A percentile compares a stretch with the other conserved stretches of the same genome.
Evolutionary conservation across 2,329 filamentous ascomycete genomes (phyloP).

Genomic region (Fusarium domesticum): DNA sequence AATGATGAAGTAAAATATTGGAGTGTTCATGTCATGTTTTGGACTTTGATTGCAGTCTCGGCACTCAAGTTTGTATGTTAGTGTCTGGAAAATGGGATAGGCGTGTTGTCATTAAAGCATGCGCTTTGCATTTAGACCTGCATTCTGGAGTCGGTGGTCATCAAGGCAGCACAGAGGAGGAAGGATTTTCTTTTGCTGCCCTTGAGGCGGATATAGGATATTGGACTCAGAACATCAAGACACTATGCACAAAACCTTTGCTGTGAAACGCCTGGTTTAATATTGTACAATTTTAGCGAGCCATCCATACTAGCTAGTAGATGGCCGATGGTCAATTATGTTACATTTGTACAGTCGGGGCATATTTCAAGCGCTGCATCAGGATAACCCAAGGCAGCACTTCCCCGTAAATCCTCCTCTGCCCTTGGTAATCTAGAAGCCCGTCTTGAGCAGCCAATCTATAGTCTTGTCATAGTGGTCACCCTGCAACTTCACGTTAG

Average conservation of each 20-base stretch:
- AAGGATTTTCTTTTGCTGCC: conserved; percentile 18
- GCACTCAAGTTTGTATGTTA: conserved; percentile 30
- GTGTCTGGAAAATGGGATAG: conserved; percentile 27
- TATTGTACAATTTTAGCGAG: conserved; percentile 30
- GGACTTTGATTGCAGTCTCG: conserved; percentile 19
- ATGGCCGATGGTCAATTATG: conserved; percentile 25
- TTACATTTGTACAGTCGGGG: conserved; percentile 25
- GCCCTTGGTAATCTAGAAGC: conserved; percentile 31
- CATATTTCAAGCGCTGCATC: conserved; percentile 1
- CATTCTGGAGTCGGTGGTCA: conserved; percentile 31
- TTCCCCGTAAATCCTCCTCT: background rate
- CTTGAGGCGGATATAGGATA: conserved; percentile 25
- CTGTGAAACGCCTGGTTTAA: conserved; percentile 22
- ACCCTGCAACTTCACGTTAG: conserved; percentile 30
- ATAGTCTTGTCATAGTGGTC: conserved; percentile 30
- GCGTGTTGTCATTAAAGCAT: conserved; percentile 28
- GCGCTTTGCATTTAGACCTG: conserved; percentile 30
- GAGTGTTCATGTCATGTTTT: conserved; percentile 9
- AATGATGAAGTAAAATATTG: conserved; percentile 37
- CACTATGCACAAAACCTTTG: conserved; percentile 24
- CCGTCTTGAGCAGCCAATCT: conserved; percentile 35
- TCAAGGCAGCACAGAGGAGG: conserved; percentile 18
- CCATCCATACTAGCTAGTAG: conserved; percentile 5
- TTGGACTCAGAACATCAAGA: conserved; percentile 26
- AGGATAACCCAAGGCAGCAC: background rate